Evolutionary conservation across 352 stramenopile genomes (phyloP).

Genomic region (Globisporangium paroecandrum): DNA sequence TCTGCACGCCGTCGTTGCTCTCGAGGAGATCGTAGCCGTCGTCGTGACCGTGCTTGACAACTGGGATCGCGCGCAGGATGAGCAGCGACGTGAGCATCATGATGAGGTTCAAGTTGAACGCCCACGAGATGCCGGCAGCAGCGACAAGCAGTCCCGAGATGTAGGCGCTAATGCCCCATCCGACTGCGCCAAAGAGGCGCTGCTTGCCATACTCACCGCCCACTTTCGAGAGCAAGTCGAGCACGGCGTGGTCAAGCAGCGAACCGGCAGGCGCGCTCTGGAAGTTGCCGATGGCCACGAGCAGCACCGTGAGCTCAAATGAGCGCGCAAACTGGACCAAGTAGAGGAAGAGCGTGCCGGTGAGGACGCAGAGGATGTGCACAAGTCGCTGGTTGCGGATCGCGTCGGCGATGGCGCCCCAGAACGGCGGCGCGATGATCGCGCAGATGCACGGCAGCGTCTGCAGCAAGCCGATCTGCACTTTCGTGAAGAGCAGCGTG

Average conservation of each 20-base stretch:
- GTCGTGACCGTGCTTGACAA: constrained; percentile 34
- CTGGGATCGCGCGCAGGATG: constrained; percentile 59
- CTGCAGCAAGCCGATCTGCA: constrained; percentile 75
- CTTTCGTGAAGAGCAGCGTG: constrained; percentile 58
- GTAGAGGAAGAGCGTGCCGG: constrained; percentile 57
- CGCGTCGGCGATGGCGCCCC: constrained; percentile 65
- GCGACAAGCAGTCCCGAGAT: constrained; percentile 63
- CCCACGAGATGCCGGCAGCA: constrained; percentile 58
- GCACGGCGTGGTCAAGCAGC: constrained; percentile 66
- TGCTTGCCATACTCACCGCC: constrained; percentile 84
- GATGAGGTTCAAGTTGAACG: constrained; percentile 68
- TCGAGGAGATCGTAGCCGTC: constrained; percentile 24
- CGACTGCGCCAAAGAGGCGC: constrained; percentile 71
- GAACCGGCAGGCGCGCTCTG: constrained; percentile 53
- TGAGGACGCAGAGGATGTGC: constrained; percentile 60
- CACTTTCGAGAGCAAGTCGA: constrained; percentile 61
- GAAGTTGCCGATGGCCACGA: constrained; percentile 64
- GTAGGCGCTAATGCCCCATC: constrained; percentile 64
- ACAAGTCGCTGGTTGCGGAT: constrained; percentile 60
- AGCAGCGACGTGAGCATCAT: constrained; percentile 53
- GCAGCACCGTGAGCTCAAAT: constrained; percentile 47
- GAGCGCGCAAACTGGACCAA: constrained; percentile 48
- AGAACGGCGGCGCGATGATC: constrained; percentile 71
- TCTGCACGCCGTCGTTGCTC: constrained; percentile 11
- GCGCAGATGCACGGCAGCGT: constrained; percentile 59